These are phyloP conservation scores for Salix exigua DNA, from an alignment of 345 rosid genomes.

Conservation along the genomic window DNA sequence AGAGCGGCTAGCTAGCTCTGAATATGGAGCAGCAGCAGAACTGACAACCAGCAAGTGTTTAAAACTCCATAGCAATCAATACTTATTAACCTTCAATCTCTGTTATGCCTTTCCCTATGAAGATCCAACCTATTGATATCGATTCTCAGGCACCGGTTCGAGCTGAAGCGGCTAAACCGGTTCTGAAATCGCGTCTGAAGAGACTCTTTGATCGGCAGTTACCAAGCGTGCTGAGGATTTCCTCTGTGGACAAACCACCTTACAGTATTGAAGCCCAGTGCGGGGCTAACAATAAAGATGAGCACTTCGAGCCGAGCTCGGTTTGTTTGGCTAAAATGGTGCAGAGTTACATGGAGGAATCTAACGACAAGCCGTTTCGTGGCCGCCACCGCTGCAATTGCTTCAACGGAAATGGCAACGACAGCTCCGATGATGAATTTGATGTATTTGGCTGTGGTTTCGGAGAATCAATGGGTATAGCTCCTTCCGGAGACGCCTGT, in stretches of 20 bases:
- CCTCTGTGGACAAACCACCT: constrained; percentile 17
- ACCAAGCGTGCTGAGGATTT: constrained; percentile 21
- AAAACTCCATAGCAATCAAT: not conserved
- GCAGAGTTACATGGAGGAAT: constrained; percentile 79
- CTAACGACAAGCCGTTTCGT: constrained; percentile 60
- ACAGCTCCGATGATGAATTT: constrained; percentile 79
- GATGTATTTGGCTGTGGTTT: constrained; percentile 49
- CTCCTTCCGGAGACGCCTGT: constrained; percentile 36
- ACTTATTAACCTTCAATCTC: not conserved
- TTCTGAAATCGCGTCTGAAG: constrained; percentile 26
- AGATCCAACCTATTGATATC: constrained; percentile 33
- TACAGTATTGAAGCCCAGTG: constrained; percentile 5
- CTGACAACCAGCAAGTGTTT: constrained; percentile 2
- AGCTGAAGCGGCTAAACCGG: constrained; percentile 21
- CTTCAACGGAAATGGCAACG: constrained; percentile 75
- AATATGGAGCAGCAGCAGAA: constrained; percentile 10
- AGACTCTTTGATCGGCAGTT: constrained; percentile 30
- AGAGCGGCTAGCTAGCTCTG: not conserved
- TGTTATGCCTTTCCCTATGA: constrained; percentile 17
- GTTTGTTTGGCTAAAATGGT: constrained; percentile 86
- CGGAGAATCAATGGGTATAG: constrained; percentile 39
- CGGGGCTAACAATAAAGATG: constrained; percentile 11
- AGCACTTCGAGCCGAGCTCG: constrained; percentile 89
- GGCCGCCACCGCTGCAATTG: constrained; percentile 89
- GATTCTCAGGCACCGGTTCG: constrained; percentile 13